Evolutionary conservation across 148 eudicot species (phyloP).

Genomic region (Silene latifolia): DNA sequence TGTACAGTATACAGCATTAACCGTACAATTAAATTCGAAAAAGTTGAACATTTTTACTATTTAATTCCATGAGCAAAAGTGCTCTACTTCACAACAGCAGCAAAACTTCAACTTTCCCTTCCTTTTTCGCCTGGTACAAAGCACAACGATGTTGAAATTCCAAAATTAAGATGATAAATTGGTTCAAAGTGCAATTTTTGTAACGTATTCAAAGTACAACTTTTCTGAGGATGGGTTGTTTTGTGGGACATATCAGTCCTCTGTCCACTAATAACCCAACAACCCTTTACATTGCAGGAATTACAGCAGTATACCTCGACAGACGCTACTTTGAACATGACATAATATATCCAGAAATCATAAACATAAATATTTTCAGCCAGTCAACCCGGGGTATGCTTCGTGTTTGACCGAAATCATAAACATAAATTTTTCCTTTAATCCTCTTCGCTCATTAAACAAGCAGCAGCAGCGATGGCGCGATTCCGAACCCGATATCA

Average conservation of each 20-base stretch:
- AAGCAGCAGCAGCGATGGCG: no score
- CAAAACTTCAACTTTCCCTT: slow-evolving; percentile 3
- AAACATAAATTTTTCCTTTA: no score
- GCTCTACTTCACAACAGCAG: slow-evolving; percentile 7
- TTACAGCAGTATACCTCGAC: neutral
- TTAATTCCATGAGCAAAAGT: slow-evolving; percentile 29
- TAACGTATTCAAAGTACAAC: no score
- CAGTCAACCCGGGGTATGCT: no score
- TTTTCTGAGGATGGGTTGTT: neutral
- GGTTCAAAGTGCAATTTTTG: no score
- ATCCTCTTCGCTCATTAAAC: no score
- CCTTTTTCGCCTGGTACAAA: slow-evolving; percentile 3
- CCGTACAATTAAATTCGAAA: neutral
- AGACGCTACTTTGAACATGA: no score
- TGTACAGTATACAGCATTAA: neutral
- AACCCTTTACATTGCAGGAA: neutral
- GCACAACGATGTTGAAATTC: neutral
- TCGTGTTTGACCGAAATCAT: no score
- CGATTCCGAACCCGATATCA: no score
- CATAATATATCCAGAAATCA: neutral
- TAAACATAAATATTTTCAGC: neutral
- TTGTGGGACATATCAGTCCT: neutral
- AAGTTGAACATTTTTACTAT: slow-evolving; percentile 16
- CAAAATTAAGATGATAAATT: no score
- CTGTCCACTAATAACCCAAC: neutral